phyloP scores from a whole-genome alignment of 495 filamentous ascomycete genomes.

The Cercophora newfieldiana region DNA sequence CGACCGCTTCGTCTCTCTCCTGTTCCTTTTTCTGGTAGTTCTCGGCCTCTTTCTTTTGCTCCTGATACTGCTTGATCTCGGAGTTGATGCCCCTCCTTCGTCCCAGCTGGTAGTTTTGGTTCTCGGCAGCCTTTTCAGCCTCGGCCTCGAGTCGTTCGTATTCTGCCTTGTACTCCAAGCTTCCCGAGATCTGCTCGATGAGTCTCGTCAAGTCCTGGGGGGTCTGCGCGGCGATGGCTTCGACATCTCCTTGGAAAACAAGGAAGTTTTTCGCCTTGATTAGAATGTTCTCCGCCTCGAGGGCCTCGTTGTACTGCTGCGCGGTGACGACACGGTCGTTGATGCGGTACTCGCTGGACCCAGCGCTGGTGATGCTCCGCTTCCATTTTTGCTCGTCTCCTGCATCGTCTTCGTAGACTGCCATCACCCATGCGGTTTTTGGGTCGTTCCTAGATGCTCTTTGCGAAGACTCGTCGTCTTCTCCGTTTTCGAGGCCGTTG shows the following conservation, averaged over 20 bases:
- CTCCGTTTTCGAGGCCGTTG: constrained; percentile 53
- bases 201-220: constrained; percentile 91
- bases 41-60: constrained; percentile 95
- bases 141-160: constrained; percentile 87
- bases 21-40: constrained; percentile 84
- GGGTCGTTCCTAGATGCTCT: constrained; percentile 67
- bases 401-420: constrained; percentile 96
- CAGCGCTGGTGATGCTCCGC: constrained; percentile 83
- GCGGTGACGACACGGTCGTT: constrained; percentile 87
- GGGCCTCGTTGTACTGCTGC: constrained; percentile 86
- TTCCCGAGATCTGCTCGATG: constrained; percentile 97
- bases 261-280: constrained; percentile 98
- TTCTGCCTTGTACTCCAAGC: constrained; percentile 90
- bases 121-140: constrained; percentile 81
- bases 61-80: constrained; percentile 95
- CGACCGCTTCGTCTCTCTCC: constrained; percentile 87
- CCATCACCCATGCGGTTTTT: constrained; percentile 96
- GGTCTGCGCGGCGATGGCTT: constrained; percentile 93
- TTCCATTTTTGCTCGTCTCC: constrained; percentile 96
- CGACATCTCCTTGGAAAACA: constrained; percentile 97
- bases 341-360: constrained; percentile 94
- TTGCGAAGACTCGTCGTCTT: constrained; percentile 59
- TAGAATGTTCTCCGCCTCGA: constrained; percentile 93
- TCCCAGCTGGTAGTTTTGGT: constrained; percentile 82
- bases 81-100: constrained; percentile 92